Percentiles rank a stretch among this genome's conserved stretches.
phyloP scores from a whole-genome alignment of 306 rosid genomes.

The Prunus padus region DNA sequence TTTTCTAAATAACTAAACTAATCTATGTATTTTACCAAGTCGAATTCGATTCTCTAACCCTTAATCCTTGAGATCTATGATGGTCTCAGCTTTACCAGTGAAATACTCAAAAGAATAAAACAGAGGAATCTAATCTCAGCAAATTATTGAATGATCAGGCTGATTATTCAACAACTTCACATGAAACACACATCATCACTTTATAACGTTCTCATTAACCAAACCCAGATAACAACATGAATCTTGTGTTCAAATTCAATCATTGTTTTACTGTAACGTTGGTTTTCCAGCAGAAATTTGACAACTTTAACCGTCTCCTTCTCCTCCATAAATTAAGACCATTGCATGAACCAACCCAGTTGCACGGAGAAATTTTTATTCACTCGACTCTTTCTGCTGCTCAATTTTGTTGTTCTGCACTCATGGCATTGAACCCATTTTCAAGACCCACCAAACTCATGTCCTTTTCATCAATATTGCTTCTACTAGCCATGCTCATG shows the following conservation, averaged over 20 bases:
- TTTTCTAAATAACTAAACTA: too few species aligned
- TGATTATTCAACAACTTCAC: background rate
- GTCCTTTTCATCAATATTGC: background rate
- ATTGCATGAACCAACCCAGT: background rate
- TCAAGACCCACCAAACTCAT: constrained; percentile 25
- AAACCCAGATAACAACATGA: background rate
- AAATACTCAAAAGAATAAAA: too few species aligned
- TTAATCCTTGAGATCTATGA: too few species aligned
- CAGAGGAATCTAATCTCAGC: too few species aligned
- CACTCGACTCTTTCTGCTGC: background rate
- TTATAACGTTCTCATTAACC: background rate
- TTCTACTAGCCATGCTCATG: background rate
- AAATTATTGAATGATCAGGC: too few species aligned
- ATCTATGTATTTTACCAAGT: too few species aligned
- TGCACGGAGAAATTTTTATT: background rate
- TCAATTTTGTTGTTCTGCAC: background rate
- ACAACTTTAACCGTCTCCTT: background rate
- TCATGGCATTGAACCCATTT: constrained; percentile 4
- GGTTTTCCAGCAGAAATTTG: background rate
- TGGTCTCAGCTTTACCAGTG: too few species aligned
- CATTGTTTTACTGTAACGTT: background rate
- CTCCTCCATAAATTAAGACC: background rate
- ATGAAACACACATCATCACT: background rate
- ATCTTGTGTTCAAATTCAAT: constrained; percentile 5
- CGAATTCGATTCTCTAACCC: too few species aligned